Evolutionary conservation across 495 filamentous ascomycete genomes (phyloP), one percentile per base, ranked within the genome.

Genomic region (Penicillium desertorum): DNA sequence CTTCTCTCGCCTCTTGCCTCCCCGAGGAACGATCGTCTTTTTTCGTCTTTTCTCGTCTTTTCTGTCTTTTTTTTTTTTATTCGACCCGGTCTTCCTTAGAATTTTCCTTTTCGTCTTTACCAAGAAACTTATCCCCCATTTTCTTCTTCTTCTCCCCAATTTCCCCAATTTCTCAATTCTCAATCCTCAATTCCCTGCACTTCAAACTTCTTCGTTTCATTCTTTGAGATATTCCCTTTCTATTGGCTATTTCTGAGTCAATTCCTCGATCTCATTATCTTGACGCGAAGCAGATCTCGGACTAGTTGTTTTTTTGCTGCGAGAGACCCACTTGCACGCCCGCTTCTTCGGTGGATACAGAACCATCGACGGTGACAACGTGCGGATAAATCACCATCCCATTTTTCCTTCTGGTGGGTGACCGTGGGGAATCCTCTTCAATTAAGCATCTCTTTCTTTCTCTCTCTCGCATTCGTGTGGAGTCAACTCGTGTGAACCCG

Each of bases 291-390:
- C 68, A 66, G 65, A 64, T 70, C 69, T 69, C 53, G 53, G 66
- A 71, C 67, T 68, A 71, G 68, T 72, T 68, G 67, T 76, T 71
- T 66, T 66, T 68, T 65, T 69, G 57, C 63, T 62, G 63, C 63
- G 54, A 57, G 55, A 76, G 74, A 77, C 74, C 74, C 74, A 77
- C 74, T 70, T 70, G 56, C 64, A 71, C 71, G 74, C 74, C 61
- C 71, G 71, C 73, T 71, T 74, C 69, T 62, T 61, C 73, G 70
- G 72, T 75, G 74, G 72, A 75, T 73, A 71, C 72, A 75, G 65
- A 71, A 73, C 68, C 69, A 71, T 71, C 66, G 64, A 69, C 67
- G 68, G 59, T 73, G 69, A 75, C 72, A 75, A 75, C 72, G 72
- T 76, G 75, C 74, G 72, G 75, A 74, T 75, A 74, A 72, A 70